A percentile compares a stretch with the other conserved stretches of the same genome.
phyloP scores from a whole-genome alignment of 495 filamentous ascomycete genomes.

The Penicillium steckii region DNA sequence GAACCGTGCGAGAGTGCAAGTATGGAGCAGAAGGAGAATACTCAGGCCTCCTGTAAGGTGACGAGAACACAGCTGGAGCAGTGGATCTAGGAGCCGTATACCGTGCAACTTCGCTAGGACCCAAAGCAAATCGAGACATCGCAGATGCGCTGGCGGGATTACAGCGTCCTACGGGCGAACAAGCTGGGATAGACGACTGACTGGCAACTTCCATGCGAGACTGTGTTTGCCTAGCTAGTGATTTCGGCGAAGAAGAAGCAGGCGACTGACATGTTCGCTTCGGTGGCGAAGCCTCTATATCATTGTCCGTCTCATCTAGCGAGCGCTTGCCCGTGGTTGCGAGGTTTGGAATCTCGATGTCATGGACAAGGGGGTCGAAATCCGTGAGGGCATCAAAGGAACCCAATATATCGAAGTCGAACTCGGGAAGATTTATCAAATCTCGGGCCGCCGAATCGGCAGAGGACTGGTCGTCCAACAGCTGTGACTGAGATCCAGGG shows the following conservation, averaged over 20 bases:
- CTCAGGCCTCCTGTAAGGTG: conserved; percentile 6
- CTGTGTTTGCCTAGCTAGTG: background rate
- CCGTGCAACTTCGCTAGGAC: background rate
- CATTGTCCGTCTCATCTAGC: background rate
- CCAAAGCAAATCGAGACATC: background rate
- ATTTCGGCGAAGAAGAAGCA: background rate
- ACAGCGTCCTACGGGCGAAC: background rate
- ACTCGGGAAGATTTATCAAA: conserved; percentile 1
- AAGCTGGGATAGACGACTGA: background rate
- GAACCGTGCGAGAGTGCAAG: conserved; percentile 4
- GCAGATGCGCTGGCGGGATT: background rate
- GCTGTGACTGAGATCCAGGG: conserved; percentile 13
- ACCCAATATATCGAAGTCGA: conserved; percentile 5
- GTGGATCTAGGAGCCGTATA: background rate
- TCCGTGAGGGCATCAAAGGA: conserved; percentile 1
- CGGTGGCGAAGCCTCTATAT: background rate
- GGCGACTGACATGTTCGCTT: background rate
- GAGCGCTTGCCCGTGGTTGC: background rate
- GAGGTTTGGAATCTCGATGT: background rate
- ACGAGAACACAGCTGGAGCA: background rate
- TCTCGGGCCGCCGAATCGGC: background rate
- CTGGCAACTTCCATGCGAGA: background rate
- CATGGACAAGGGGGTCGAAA: background rate
- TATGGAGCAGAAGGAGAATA: conserved; percentile 8
- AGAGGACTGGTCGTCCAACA: background rate